Base-by-base conservation (phyloP, 2,329 filamentous ascomycete genomes). In the Ophiosphaerella korrae region DNA sequence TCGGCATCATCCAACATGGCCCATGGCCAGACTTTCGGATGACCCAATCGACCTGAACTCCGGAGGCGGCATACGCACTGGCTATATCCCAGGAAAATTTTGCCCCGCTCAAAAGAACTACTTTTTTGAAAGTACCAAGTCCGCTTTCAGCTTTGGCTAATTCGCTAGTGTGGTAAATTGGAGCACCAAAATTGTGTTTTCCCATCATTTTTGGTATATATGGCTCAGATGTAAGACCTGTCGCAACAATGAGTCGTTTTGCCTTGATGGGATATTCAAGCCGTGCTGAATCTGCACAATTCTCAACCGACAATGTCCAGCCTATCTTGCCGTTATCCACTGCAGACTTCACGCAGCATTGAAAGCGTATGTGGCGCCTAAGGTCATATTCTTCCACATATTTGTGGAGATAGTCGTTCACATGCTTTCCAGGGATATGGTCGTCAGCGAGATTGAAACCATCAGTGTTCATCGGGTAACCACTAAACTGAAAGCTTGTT, bases 11-110 rank as follows among this genome's bases (percentile, higher is more conserved):
- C 78, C 80, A 88, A 2, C 77, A 76, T 0, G 85, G 84, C 0
- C 85, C 85, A 55, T 80, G 77, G 2, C 83, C 83, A 13, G 72
- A 78, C 21, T 78, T 71, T 36, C 84, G 77, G 48, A 87, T 83
- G 2, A 87, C 71, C 77, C 82, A 80, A 52, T 84, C 77, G 11
- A 87, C 84, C 45, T 79, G 72, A 35, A 80, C 77, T 2, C 83
- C 84, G 0, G 58, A 53, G 0, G 53, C 55, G 5, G 81, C 84
- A 42, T 82, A 82, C 3, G 80, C 76, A 58, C 84, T 85, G 0
- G 82, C 84, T 1, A 82, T 80, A 63, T 89, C 86, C 76, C 80
- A 87, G 0, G 82, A 83, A 3, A 82, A 86, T 60, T 89, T 88
- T n/a, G 79, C 81, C 4, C 79, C 84, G 2, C 85, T 85, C 4